Evolutionary conservation across 108 stramenopile genomes (phyloP).

Genomic region (Parmales sp.): DNA sequence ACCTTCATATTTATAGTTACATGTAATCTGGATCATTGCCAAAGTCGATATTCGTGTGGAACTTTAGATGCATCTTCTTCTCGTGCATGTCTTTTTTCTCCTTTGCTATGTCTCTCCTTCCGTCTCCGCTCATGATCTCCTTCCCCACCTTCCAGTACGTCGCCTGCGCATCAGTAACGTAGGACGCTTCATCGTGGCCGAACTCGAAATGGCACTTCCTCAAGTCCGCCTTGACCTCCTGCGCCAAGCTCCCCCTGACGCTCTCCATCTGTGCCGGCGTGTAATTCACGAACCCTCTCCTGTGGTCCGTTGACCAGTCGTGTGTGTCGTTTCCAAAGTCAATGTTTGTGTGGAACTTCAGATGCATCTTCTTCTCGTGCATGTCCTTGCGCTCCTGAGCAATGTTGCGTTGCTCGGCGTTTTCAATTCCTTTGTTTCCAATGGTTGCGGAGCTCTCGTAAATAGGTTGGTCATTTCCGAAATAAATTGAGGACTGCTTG

Average conservation of each 20-base stretch:
- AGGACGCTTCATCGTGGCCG: constrained; percentile 21
- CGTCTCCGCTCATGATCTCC: too few relatives aligned
- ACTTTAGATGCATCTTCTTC: constrained; percentile 28
- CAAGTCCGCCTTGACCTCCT: constrained; percentile 26
- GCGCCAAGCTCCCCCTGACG: constrained; percentile 14
- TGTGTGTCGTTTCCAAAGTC: constrained; percentile 27
- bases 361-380: constrained; percentile 22
- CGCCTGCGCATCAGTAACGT: constrained; percentile 26
- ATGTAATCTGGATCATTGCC: constrained; percentile 23
- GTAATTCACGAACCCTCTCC: constrained; percentile 22
- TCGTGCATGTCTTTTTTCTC: constrained; percentile 19
- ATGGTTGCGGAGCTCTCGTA: not conserved
- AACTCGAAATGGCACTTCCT: constrained; percentile 24
- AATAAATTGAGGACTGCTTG: constrained; percentile 25
- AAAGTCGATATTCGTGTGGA: constrained; percentile 21
- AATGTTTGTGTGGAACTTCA: constrained; percentile 23
- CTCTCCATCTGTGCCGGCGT: constrained; percentile 21
- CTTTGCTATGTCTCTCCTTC: constrained; percentile 16
- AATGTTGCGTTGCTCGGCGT: constrained; percentile 13
- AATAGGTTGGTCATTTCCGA: constrained; percentile 17
- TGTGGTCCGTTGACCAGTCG: constrained; percentile 22
- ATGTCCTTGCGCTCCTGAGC: constrained; percentile 20
- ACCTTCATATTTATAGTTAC: too few relatives aligned
- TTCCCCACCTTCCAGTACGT: constrained; percentile 11
- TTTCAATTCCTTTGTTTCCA: not conserved